Conservation (phyloP, 371 early-diverging fungal species). For the Mortierella sp. region DNA sequence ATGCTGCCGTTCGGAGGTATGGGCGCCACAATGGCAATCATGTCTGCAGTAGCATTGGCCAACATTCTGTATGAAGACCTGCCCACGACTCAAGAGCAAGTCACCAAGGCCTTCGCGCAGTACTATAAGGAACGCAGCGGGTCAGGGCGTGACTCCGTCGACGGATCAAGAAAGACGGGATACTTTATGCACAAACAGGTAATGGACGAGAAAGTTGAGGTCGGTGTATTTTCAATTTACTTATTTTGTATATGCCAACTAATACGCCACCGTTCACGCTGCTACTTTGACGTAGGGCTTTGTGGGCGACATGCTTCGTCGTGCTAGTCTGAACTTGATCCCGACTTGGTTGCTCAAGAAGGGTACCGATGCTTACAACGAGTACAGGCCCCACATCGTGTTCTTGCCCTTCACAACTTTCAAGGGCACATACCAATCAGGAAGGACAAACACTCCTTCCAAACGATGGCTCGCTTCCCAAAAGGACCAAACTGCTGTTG, state of each 20-base stretch:
- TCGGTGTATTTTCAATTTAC: too few species aligned
- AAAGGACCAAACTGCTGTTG: background rate
- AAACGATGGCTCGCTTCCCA: background rate
- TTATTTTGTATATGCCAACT: background rate
- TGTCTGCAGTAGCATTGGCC: conserved; percentile 11
- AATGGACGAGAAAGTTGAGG: background rate
- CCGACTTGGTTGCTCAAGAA: background rate
- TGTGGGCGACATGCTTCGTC: background rate
- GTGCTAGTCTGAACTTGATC: conserved; percentile 10
- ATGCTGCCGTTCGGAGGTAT: conserved; percentile 16
- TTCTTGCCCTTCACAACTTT: conserved; percentile 6
- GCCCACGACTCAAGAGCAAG: conserved; percentile 13
- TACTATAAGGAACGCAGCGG: conserved; percentile 12
- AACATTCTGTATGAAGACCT: conserved; percentile 12
- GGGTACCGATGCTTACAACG: conserved; percentile 1
- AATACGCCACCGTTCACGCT: background rate
- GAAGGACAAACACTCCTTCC: background rate
- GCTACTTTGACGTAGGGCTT: background rate
- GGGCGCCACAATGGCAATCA: conserved; percentile 26
- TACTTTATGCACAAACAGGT: conserved; percentile 25
- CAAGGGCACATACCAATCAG: background rate
- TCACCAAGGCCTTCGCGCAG: conserved; percentile 10
- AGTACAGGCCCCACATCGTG: conserved; percentile 4
- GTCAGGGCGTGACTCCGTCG: background rate
- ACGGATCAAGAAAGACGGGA: conserved; percentile 12